phyloP scores from a whole-genome alignment of 805 yeast genomes.

The Teunomyces funiuensis region DNA sequence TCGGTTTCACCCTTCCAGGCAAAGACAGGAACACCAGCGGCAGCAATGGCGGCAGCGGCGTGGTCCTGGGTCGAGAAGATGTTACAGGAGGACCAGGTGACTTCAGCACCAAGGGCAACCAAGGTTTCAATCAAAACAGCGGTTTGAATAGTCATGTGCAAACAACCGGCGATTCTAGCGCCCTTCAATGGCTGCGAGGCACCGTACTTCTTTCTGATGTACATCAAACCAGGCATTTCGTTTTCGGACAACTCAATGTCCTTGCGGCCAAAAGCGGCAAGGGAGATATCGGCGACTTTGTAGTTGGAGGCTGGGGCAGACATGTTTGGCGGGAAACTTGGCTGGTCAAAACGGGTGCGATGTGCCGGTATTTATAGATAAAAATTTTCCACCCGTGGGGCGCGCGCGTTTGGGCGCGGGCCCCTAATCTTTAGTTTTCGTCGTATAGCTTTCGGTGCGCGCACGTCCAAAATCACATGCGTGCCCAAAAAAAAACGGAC shows the following conservation, averaged over 20 bases:
- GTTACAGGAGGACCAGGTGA: slow-evolving; percentile 99
- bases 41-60: slow-evolving; percentile 99
- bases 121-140: slow-evolving; percentile 98
- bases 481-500: too few relatives aligned
- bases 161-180: slow-evolving; percentile 98
- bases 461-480: not conserved
- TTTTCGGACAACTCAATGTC: slow-evolving; percentile 98
- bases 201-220: slow-evolving; percentile 92
- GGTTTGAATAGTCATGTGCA: slow-evolving; percentile 99
- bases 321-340: slow-evolving; percentile 16
- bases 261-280: slow-evolving; percentile 99
- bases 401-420: not conserved
- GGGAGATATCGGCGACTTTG: slow-evolving; percentile 96
- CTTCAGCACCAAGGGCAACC: slow-evolving; percentile 98
- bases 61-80: slow-evolving; percentile 99
- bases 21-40: slow-evolving; percentile 97
- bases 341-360: not conserved
- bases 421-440: not conserved
- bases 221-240: slow-evolving; percentile 99
- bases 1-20: slow-evolving; percentile 99
- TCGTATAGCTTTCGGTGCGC: not conserved
- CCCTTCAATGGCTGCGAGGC: slow-evolving; percentile 93
- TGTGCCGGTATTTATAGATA: not conserved
- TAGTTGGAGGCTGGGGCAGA: slow-evolving; percentile 58
- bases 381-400: slow-evolving; percentile 7